These are phyloP conservation scores for Cordia subcordata DNA, from an alignment of 257 asterid species.

Conservation along the genomic window DNA sequence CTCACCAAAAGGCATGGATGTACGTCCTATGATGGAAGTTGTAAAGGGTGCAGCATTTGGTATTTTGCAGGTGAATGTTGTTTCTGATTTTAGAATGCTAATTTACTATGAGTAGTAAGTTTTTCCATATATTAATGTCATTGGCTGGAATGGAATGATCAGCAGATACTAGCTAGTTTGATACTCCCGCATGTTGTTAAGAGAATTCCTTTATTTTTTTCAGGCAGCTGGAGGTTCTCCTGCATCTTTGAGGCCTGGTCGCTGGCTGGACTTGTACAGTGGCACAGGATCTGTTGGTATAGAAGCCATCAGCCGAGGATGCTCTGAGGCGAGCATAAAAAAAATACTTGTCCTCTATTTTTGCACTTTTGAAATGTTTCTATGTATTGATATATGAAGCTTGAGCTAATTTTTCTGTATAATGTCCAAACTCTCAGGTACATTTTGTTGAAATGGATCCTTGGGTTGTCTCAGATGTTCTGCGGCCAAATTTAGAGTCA, in stretches of 20 bases:
- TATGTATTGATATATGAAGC: background rate
- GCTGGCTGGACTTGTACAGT: constrained; percentile 96
- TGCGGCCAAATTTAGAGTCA: constrained; percentile 73
- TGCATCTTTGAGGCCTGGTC: constrained; percentile 80
- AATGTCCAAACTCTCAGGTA: constrained; percentile 41
- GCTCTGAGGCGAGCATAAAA: constrained; percentile 67
- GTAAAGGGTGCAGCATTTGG: constrained; percentile 92
- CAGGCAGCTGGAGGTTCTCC: constrained; percentile 95
- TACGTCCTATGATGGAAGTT: constrained; percentile 99
- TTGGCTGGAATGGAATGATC: background rate
- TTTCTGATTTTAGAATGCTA: background rate
- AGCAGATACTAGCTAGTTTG: background rate
- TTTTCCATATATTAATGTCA: constrained; percentile 2
- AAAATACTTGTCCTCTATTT: background rate
- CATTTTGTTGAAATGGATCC: constrained; percentile 99
- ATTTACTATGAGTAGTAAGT: background rate
- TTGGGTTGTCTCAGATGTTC: constrained; percentile 91
- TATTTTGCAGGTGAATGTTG: constrained; percentile 67
- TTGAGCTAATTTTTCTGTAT: background rate
- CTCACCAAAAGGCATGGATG: constrained; percentile 95
- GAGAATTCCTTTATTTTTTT: constrained; percentile 8
- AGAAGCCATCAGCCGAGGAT: constrained; percentile 97
- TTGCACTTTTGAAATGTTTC: too few species aligned
- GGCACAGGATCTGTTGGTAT: constrained; percentile 99
- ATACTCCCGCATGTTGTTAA: constrained; percentile 9